These are phyloP conservation scores for Taphrina communis DNA, from an alignment of 1,139 yeast species.

Conservation along the genomic window DNA sequence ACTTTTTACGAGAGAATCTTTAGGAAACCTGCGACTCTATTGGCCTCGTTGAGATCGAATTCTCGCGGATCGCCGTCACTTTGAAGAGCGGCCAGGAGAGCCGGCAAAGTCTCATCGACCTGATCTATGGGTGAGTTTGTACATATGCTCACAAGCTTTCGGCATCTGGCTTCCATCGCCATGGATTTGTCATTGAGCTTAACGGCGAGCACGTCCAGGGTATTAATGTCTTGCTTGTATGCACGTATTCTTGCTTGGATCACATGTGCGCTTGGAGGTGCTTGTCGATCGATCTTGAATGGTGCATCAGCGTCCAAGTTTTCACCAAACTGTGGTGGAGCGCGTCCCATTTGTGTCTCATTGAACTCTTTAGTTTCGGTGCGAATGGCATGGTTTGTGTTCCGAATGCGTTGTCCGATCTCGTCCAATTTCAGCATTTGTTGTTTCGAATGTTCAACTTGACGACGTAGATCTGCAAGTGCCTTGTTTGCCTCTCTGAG, in stretches of 20 bases:
- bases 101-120: slow-evolving; percentile 83
- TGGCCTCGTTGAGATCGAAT: slow-evolving; percentile 57
- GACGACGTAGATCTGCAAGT: slow-evolving; percentile 57
- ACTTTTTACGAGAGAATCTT: slow-evolving; percentile 18
- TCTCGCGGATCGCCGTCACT: slow-evolving; percentile 67
- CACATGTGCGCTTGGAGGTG: slow-evolving; percentile 61
- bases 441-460: slow-evolving; percentile 56
- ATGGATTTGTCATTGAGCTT: slow-evolving; percentile 61
- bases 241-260: slow-evolving; percentile 81
- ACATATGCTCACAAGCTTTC: slow-evolving; percentile 86
- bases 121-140: slow-evolving; percentile 80
- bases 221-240: slow-evolving; percentile 68
- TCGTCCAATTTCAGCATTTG: slow-evolving; percentile 61
- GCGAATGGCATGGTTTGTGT: slow-evolving; percentile 47
- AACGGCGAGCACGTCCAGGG: slow-evolving; percentile 59
- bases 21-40: slow-evolving; percentile 58
- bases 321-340: slow-evolving; percentile 43
- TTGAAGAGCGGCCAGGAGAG: slow-evolving; percentile 87
- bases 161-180: slow-evolving; percentile 79
- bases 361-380: slow-evolving; percentile 24
- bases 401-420: slow-evolving; percentile 66
- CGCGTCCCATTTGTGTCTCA: slow-evolving; percentile 48
- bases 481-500: slow-evolving; percentile 59
- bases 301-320: slow-evolving; percentile 38
- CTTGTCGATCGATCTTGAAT: slow-evolving; percentile 17